phyloP scores from a whole-genome alignment of 2,329 filamentous ascomycete genomes.

The Chaetoscypha palmicola region DNA sequence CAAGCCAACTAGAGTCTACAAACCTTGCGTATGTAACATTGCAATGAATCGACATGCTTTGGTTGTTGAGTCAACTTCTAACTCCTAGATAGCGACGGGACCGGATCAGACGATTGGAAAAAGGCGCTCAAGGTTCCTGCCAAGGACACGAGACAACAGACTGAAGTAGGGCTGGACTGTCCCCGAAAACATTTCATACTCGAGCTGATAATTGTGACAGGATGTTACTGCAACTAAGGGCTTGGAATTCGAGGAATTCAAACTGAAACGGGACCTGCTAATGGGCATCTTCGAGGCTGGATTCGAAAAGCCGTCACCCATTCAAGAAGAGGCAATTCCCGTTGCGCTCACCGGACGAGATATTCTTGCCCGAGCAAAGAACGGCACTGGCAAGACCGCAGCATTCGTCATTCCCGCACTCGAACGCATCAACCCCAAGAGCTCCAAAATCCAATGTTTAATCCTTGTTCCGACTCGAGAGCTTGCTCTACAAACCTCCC shows the following conservation, averaged over 20 bases:
- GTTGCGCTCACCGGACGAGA: slow-evolving; percentile 93
- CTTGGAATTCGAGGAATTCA: slow-evolving; percentile 95
- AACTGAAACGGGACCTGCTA: slow-evolving; percentile 86
- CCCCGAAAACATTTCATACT: not conserved
- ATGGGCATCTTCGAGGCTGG: slow-evolving; percentile 99
- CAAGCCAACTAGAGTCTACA: slow-evolving; percentile 50
- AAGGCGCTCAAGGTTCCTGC: slow-evolving; percentile 62
- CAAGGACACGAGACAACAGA: slow-evolving; percentile 73
- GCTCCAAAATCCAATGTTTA: slow-evolving; percentile 90
- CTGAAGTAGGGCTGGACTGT: slow-evolving; percentile 49
- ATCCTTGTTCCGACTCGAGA: slow-evolving; percentile 96
- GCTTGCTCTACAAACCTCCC: slow-evolving; percentile 94
- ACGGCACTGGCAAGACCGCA: slow-evolving; percentile 96
- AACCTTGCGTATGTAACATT: slow-evolving; percentile 41
- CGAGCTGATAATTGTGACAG: slow-evolving; percentile 38
- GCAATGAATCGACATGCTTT: no score
- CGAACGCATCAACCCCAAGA: slow-evolving; percentile 94
- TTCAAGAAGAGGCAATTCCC: slow-evolving; percentile 98
- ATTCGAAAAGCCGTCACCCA: slow-evolving; percentile 97
- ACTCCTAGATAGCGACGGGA: slow-evolving; percentile 37
- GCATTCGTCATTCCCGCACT: slow-evolving; percentile 95
- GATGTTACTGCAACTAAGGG: slow-evolving; percentile 98
- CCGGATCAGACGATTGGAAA: slow-evolving; percentile 61
- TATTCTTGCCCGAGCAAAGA: slow-evolving; percentile 93
- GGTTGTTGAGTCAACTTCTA: slow-evolving; percentile 15